A percentile compares a stretch with the other conserved stretches of the same genome.
Conservation (phyloP, 2,329 filamentous ascomycete genomes). For the Trichophyton verrucosum region DNA sequence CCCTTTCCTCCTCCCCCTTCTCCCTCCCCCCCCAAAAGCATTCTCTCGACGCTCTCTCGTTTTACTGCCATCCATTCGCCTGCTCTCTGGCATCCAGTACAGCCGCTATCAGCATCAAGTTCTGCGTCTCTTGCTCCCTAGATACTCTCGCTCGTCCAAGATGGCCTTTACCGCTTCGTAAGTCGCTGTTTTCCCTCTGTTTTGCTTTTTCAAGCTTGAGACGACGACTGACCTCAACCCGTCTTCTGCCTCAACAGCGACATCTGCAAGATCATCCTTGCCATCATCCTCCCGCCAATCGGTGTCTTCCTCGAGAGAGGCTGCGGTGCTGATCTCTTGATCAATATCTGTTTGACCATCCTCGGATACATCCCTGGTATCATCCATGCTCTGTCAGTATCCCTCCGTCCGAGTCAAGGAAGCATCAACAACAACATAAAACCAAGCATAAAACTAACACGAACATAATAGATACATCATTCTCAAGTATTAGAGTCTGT, state of each 20-base stretch:
- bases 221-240: neutral
- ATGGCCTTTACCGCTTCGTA: slow-evolving; percentile 42
- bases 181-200: slow-evolving; percentile 19
- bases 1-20: neutral
- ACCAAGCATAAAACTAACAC: neutral
- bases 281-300: slow-evolving; percentile 76
- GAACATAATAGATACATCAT: slow-evolving; percentile 11
- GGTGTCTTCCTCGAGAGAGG: slow-evolving; percentile 92
- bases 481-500: slow-evolving; percentile 13
- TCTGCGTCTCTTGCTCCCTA: neutral
- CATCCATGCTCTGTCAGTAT: slow-evolving; percentile 72
- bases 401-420: neutral
- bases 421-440: neutral
- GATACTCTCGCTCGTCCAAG: slow-evolving; percentile 19
- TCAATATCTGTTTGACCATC: slow-evolving; percentile 83
- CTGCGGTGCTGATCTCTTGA: slow-evolving; percentile 73
- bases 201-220: neutral
- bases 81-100: neutral
- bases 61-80: neutral
- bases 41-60: neutral
- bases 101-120: neutral
- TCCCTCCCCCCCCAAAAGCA: neutral
- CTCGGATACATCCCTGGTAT: slow-evolving; percentile 69
- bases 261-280: slow-evolving; percentile 73
- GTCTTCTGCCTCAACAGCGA: slow-evolving; percentile 38